A percentile compares a stretch with the other conserved stretches of the same genome.
Conservation (phyloP, 257 asterid genomes). For the Jasminum sambac region DNA sequence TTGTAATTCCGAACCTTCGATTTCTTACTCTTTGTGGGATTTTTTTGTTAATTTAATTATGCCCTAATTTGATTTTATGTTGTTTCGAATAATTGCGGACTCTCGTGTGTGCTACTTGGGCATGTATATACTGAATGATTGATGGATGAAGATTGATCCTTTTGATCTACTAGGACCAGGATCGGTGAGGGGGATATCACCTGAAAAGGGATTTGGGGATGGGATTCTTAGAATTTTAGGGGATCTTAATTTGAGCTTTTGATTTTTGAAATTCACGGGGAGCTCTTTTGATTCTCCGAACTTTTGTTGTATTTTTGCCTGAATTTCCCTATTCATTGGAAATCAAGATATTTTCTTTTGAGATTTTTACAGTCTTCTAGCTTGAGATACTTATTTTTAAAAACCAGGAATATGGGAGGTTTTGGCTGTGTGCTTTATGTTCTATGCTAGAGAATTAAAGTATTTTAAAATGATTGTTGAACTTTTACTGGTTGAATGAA, state of each 20-base stretch:
- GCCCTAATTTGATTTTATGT: conserved; percentile 17
- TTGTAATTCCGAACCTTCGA: conserved; percentile 32
- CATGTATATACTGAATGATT: conserved; percentile 17
- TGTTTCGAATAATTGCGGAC: neutral
- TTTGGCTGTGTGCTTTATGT: neutral
- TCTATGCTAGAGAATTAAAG: neutral
- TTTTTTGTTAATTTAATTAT: neutral
- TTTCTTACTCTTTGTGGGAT: conserved; percentile 13
- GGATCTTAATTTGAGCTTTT: neutral
- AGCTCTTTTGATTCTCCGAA: neutral
- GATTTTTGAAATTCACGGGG: neutral
- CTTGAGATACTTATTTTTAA: neutral
- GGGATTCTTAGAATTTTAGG: conserved; percentile 22
- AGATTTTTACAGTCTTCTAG: neutral
- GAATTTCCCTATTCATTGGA: neutral
- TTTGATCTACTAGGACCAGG: conserved; percentile 19
- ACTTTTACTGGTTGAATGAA: neutral
- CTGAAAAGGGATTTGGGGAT: conserved; percentile 16
- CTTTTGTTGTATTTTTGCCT: neutral
- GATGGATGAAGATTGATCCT: conserved; percentile 21
- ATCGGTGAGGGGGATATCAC: neutral
- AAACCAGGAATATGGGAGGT: neutral
- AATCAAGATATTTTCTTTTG: neutral
- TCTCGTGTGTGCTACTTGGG: neutral
- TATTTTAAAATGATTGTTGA: neutral